Conservation (phyloP, 768 basidiomycete species). For the Trametes cubensis region DNA sequence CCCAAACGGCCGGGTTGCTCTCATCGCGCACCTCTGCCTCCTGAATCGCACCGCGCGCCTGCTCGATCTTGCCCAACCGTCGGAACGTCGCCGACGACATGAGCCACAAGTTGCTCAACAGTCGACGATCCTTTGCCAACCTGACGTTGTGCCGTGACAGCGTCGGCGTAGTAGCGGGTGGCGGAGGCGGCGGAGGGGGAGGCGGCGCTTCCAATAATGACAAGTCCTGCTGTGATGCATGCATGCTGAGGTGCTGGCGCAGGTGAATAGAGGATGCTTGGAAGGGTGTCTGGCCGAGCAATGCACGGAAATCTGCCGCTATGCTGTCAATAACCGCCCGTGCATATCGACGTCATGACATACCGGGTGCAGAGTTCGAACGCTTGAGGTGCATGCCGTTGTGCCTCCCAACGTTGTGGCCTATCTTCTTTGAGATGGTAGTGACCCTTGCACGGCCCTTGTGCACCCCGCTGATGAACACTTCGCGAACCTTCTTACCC, state of each 20-base stretch:
- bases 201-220: slow-evolving; percentile 34
- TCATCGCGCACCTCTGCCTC: slow-evolving; percentile 92
- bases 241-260: slow-evolving; percentile 50
- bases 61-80: slow-evolving; percentile 85
- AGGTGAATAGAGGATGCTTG: slow-evolving; percentile 87
- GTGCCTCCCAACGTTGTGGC: slow-evolving; percentile 64
- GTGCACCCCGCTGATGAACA: slow-evolving; percentile 73
- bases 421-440: slow-evolving; percentile 77
- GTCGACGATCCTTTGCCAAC: slow-evolving; percentile 56
- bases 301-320: slow-evolving; percentile 65
- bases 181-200: slow-evolving; percentile 50
- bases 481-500: slow-evolving; percentile 77
- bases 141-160: slow-evolving; percentile 36
- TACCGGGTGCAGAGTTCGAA: slow-evolving; percentile 72
- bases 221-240: slow-evolving; percentile 37
- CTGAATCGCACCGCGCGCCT: slow-evolving; percentile 87
- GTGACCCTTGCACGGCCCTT: slow-evolving; percentile 73
- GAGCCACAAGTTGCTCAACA: slow-evolving; percentile 89
- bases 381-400: slow-evolving; percentile 53
- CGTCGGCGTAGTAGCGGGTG: slow-evolving; percentile 33
- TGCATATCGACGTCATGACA: slow-evolving; percentile 10
- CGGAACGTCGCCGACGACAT: slow-evolving; percentile 95
- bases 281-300: slow-evolving; percentile 62
- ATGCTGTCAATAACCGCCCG: background rate
- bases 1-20: slow-evolving; percentile 88